Evolutionary conservation across 2,329 filamentous ascomycete genomes (phyloP).

Genomic region (Fusarium metavorans): DNA sequence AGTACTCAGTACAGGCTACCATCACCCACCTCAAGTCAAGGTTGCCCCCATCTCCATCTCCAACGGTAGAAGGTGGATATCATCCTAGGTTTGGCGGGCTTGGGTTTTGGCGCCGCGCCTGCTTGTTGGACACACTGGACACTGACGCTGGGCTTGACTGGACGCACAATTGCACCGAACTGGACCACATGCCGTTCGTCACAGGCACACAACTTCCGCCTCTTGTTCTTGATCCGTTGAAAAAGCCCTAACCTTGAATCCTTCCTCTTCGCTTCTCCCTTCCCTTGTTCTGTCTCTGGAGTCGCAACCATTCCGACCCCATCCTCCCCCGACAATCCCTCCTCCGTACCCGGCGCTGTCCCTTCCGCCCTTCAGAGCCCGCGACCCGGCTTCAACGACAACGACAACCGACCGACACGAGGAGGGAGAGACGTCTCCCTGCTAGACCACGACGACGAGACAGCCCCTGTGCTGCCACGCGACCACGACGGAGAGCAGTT

Average conservation of each 20-base stretch:
- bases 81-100: not conserved
- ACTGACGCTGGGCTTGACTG: not conserved
- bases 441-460: slow-evolving; percentile 11
- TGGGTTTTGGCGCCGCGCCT: slow-evolving; percentile 12
- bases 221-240: not conserved
- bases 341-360: slow-evolving; percentile 52
- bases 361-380: slow-evolving; percentile 31
- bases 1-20: slow-evolving; percentile 16
- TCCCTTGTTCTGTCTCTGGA: not conserved
- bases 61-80: slow-evolving; percentile 10
- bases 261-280: not conserved
- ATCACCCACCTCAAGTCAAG: slow-evolving; percentile 2
- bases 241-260: slow-evolving; percentile 6
- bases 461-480: not conserved
- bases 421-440: slow-evolving; percentile 50
- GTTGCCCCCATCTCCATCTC: slow-evolving; percentile 9
- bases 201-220: slow-evolving; percentile 19
- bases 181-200: slow-evolving; percentile 33
- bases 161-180: slow-evolving; percentile 35
- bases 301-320: slow-evolving; percentile 52
- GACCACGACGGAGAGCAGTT: slow-evolving; percentile 44
- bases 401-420: slow-evolving; percentile 45
- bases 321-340: slow-evolving; percentile 50
- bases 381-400: slow-evolving; percentile 32
- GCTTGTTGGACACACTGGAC: not conserved